Evolutionary conservation across 139 green algal species (phyloP).

Genomic region (Chlamydomonas schloesseri): DNA sequence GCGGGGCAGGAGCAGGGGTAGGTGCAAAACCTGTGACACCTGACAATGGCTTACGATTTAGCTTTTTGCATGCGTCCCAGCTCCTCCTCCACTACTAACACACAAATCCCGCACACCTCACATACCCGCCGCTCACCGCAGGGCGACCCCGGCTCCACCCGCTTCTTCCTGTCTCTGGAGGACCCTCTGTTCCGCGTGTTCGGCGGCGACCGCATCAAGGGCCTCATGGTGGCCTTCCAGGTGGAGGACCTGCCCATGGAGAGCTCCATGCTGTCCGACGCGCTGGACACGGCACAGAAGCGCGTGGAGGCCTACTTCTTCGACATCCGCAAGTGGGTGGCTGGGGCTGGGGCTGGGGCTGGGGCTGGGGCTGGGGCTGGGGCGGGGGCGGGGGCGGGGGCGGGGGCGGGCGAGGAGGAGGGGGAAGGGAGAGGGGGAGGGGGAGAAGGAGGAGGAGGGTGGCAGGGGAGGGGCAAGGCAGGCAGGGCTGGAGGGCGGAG

Average conservation of each 20-base stretch:
- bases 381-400: too few species aligned
- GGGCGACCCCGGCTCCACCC: slow-evolving; percentile 93
- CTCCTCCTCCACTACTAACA: too few species aligned
- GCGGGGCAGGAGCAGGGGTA: too few species aligned
- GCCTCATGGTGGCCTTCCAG: slow-evolving; percentile 92
- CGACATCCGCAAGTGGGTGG: slow-evolving; percentile 91
- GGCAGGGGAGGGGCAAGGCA: too few species aligned
- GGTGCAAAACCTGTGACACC: too few species aligned
- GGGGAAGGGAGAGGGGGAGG: not conserved
- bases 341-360: not conserved
- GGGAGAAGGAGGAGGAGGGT: not conserved
- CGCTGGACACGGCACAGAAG: slow-evolving; percentile 95
- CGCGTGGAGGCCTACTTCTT: slow-evolving; percentile 99
- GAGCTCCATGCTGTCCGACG: slow-evolving; percentile 94
- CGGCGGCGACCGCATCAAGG: slow-evolving; percentile 96
- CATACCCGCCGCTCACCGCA: too few species aligned
- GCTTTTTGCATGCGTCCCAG: too few species aligned
- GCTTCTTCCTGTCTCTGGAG: slow-evolving; percentile 95
- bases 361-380: not conserved
- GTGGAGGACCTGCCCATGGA: slow-evolving; percentile 98
- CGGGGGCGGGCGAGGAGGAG: too few species aligned
- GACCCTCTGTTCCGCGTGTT: slow-evolving; percentile 97
- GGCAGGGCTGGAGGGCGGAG: too few species aligned
- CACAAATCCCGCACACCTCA: too few species aligned
- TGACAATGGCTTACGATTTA: too few species aligned